phyloP scores from a whole-genome alignment of 495 filamentous ascomycete species.

The Haplographium delicatum region DNA sequence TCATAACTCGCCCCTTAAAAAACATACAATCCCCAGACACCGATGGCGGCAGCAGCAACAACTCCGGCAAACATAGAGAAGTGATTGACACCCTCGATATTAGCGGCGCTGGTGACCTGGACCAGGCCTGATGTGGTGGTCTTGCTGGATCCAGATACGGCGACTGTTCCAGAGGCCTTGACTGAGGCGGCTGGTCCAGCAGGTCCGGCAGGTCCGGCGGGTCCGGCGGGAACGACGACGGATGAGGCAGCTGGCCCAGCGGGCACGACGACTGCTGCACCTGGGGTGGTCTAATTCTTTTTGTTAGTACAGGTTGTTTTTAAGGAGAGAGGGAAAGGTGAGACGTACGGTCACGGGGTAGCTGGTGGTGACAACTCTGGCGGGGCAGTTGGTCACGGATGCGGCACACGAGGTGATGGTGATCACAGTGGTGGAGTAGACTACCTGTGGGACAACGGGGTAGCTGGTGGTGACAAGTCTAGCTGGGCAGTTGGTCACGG shows the following conservation, averaged over 20 bases:
- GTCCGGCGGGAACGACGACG: too few relatives aligned
- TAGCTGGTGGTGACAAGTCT: slow-evolving; percentile 9
- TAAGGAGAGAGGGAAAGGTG: neutral
- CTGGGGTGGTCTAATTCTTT: neutral
- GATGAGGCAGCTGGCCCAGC: too few relatives aligned
- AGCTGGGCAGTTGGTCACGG: slow-evolving; percentile 1
- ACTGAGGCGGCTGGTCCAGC: neutral
- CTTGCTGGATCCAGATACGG: neutral
- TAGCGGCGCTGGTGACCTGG: neutral
- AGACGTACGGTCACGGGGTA: slow-evolving; percentile 22
- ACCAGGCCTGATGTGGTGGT: neutral
- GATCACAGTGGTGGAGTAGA: slow-evolving; percentile 47
- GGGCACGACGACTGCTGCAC: too few relatives aligned
- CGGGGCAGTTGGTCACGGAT: slow-evolving; percentile 55
- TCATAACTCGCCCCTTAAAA: too few relatives aligned
- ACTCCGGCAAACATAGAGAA: neutral
- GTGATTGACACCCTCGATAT: neutral
- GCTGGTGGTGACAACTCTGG: slow-evolving; percentile 24
- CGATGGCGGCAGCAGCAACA: neutral
- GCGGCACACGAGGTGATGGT: slow-evolving; percentile 57
- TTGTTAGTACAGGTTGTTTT: neutral
- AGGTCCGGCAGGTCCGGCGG: neutral
- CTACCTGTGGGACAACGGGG: too few relatives aligned
- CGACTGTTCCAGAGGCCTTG: neutral
- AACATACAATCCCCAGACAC: too few relatives aligned